These are phyloP conservation scores for Heritiera fomes DNA, from an alignment of 345 rosid genomes.

Conservation along the genomic window DNA sequence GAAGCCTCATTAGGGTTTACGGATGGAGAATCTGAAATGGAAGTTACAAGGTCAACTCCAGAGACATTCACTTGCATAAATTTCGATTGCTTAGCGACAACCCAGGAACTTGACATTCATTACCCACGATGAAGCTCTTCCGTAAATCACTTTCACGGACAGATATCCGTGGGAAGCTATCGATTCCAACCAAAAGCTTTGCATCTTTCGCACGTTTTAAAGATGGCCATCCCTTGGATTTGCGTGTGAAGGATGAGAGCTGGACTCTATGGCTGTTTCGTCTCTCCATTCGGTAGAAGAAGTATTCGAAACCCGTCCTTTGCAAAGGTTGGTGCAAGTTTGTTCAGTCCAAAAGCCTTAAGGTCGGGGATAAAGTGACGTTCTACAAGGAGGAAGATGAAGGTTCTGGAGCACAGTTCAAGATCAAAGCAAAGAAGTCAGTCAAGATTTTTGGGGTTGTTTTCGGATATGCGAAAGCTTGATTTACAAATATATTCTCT, in stretches of 20 bases:
- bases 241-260: too few relatives aligned
- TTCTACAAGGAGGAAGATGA: background rate
- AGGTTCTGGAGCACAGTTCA: background rate
- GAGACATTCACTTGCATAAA: background rate
- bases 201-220: too few relatives aligned
- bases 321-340: too few relatives aligned
- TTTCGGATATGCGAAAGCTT: background rate
- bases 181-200: too few relatives aligned
- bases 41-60: background rate
- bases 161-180: too few relatives aligned
- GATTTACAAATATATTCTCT: background rate
- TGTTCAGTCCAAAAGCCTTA: too few relatives aligned
- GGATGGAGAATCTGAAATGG: background rate
- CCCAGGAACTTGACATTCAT: background rate
- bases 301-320: conserved; percentile 8
- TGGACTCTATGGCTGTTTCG: too few relatives aligned
- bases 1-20: too few relatives aligned
- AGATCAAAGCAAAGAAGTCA: conserved; percentile 13
- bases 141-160: too few relatives aligned
- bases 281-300: too few relatives aligned
- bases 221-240: too few relatives aligned
- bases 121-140: background rate
- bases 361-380: too few relatives aligned
- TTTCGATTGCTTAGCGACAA: background rate
- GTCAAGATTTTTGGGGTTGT: conserved; percentile 21